These are phyloP conservation scores for Fusarium robinianum DNA, from an alignment of 2,329 filamentous ascomycete genomes.

Conservation along the genomic window DNA sequence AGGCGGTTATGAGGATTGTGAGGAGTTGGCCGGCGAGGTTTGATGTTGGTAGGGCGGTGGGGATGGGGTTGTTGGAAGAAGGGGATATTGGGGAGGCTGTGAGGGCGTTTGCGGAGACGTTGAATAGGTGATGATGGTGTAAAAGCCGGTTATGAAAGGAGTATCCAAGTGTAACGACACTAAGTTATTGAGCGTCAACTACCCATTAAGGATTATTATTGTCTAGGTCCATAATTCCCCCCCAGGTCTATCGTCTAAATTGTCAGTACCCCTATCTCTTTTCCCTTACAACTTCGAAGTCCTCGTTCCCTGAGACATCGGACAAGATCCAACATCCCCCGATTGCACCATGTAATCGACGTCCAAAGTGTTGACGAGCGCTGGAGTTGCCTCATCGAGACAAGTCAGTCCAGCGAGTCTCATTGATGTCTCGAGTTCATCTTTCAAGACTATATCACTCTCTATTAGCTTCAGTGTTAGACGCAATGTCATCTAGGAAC, in stretches of 20 bases:
- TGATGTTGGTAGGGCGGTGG: constrained; percentile 54
- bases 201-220: background rate
- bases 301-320: background rate
- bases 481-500: constrained; percentile 25
- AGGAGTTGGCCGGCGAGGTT: constrained; percentile 59
- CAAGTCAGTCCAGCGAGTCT: constrained; percentile 38
- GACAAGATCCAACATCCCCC: constrained; percentile 14
- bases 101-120: constrained; percentile 30
- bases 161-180: too few species aligned
- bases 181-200: constrained; percentile 2
- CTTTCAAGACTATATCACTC: constrained; percentile 33
- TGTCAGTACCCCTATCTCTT: background rate
- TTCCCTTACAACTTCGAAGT: constrained; percentile 26
- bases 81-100: constrained; percentile 43
- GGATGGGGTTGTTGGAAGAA: constrained; percentile 57
- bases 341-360: constrained; percentile 38
- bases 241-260: background rate
- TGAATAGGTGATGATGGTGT: constrained; percentile 14
- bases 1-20: constrained; percentile 54
- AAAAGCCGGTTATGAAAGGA: too few species aligned
- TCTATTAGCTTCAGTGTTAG: background rate
- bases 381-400: constrained; percentile 35
- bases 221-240: background rate
- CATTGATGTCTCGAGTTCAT: constrained; percentile 40
- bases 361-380: constrained; percentile 40